Percentiles rank a stretch among this genome's conserved stretches.
Conservation (phyloP, 1,284 basidiomycete genomes). For the Papiliotrema flavescens region DNA sequence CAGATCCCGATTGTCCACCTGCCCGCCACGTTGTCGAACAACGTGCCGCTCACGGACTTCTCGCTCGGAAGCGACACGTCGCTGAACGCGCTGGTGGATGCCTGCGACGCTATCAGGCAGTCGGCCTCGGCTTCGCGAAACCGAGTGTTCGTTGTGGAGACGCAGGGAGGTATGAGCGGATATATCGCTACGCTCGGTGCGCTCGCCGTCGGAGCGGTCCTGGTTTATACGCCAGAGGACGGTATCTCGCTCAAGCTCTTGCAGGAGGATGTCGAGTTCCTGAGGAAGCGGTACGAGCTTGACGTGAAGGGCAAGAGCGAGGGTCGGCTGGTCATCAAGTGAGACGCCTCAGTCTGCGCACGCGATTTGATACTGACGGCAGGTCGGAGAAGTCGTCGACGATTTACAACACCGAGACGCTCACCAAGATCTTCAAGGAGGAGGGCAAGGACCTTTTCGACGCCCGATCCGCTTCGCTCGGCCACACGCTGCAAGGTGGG, state of each 20-base stretch:
- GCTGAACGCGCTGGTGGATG: constrained; percentile 93
- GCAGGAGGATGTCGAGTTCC: constrained; percentile 79
- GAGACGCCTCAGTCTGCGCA: constrained; percentile 25
- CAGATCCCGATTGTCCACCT: constrained; percentile 90
- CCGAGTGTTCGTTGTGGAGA: constrained; percentile 95
- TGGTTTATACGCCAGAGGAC: constrained; percentile 91
- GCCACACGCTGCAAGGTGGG: constrained; percentile 94
- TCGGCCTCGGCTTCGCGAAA: constrained; percentile 92
- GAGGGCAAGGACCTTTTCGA: constrained; percentile 92
- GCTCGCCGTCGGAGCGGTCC: constrained; percentile 84
- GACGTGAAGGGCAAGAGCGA: constrained; percentile 87
- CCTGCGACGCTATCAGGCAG: constrained; percentile 98
- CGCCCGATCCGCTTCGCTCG: constrained; percentile 85
- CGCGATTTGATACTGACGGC: background rate
- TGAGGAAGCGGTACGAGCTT: constrained; percentile 78
- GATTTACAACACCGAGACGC: constrained; percentile 87
- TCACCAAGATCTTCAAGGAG: constrained; percentile 91
- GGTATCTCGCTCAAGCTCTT: constrained; percentile 81
- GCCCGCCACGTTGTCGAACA: constrained; percentile 95
- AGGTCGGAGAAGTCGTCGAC: constrained; percentile 83
- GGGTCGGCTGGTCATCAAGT: constrained; percentile 88
- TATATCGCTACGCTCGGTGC: constrained; percentile 95
- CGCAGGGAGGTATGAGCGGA: constrained; percentile 93
- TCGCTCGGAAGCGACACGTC: constrained; percentile 93
- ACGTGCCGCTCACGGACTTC: constrained; percentile 94